These are phyloP conservation scores for Multifurca ochricompacta DNA, from an alignment of 768 basidiomycete genomes.

Conservation along the genomic window DNA sequence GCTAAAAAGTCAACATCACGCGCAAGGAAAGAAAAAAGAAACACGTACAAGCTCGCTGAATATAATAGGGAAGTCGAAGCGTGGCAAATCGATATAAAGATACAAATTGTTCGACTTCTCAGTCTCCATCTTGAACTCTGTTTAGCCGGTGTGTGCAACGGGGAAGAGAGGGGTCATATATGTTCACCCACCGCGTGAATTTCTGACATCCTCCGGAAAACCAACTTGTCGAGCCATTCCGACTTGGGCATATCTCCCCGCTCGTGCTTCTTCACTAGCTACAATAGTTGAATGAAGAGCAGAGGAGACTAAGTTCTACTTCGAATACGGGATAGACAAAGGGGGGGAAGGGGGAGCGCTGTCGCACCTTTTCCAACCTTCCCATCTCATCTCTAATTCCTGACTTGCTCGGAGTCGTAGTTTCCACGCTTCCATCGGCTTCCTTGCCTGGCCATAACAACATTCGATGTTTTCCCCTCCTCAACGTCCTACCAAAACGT, in stretches of 20 bases:
- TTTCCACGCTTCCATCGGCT: conserved; percentile 79
- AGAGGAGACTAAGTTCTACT: neutral
- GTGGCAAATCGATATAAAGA: conserved; percentile 90
- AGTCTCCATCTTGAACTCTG: conserved; percentile 62
- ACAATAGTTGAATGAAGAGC: too few species aligned
- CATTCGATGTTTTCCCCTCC: conserved; percentile 86
- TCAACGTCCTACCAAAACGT: conserved; percentile 58
- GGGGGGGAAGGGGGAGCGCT: too few species aligned
- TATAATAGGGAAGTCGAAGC: conserved; percentile 96
- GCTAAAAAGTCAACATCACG: neutral
- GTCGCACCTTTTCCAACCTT: conserved; percentile 74
- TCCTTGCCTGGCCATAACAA: conserved; percentile 75
- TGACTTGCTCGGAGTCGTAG: conserved; percentile 82
- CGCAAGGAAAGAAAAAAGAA: neutral
- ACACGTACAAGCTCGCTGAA: conserved; percentile 81
- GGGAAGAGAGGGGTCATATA: neutral
- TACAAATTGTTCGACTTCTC: conserved; percentile 92
- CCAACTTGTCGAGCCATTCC: conserved; percentile 92
- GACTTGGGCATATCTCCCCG: conserved; percentile 88
- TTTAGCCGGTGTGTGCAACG: neutral
- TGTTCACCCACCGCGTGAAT: conserved; percentile 68
- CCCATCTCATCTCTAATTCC: conserved; percentile 88
- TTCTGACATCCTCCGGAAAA: conserved; percentile 92
- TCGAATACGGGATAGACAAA: neutral
- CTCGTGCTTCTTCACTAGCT: conserved; percentile 95